These are phyloP conservation scores for Maudiozyma pseudohumilis DNA, from an alignment of 805 yeast species.

Conservation along the genomic window DNA sequence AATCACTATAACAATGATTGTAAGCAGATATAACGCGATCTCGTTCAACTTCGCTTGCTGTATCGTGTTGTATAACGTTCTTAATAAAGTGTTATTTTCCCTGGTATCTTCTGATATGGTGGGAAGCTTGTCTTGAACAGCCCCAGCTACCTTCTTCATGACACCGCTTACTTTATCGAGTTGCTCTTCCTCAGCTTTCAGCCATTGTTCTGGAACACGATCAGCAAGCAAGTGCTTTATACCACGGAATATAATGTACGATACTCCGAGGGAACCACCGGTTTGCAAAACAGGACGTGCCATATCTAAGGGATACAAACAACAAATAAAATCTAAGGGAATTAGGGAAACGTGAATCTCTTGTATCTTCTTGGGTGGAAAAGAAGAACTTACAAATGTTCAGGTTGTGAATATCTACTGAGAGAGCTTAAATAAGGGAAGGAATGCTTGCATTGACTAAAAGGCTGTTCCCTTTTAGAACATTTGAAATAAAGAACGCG, in stretches of 20 bases:
- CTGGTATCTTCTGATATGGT: not conserved
- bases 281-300: slow-evolving; percentile 12
- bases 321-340: no score
- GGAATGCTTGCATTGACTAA: no score
- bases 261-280: slow-evolving; percentile 10
- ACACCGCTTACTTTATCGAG: not conserved
- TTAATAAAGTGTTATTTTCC: not conserved
- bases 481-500: no score
- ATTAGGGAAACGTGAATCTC: no score
- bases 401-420: no score
- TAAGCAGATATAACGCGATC: not conserved
- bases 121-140: not conserved
- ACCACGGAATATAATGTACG: slow-evolving; percentile 12
- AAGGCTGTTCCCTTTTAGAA: no score
- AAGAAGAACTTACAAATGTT: no score
- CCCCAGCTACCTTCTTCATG: not conserved
- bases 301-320: no score
- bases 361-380: no score
- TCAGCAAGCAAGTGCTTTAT: slow-evolving; percentile 6
- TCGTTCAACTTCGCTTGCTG: not conserved
- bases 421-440: no score
- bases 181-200: slow-evolving; percentile 1
- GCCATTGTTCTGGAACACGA: slow-evolving; percentile 11
- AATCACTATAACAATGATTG: not conserved
- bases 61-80: not conserved